A percentile compares a stretch with the other conserved stretches of the same genome.
Evolutionary conservation across 176 grass and related monocot species (phyloP).

Genomic region (Oryza nivara): DNA sequence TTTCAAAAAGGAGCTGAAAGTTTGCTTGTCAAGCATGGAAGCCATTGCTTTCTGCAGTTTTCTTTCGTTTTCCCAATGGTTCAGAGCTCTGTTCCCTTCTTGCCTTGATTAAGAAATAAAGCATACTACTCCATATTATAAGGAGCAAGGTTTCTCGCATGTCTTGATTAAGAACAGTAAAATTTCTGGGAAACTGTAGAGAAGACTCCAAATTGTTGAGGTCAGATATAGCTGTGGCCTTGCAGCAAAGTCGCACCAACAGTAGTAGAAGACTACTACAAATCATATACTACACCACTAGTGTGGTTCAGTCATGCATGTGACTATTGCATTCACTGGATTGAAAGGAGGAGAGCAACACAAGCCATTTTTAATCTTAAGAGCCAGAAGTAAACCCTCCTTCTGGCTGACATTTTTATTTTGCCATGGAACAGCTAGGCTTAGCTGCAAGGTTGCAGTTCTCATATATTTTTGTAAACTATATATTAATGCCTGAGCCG

Average conservation of each 20-base stretch:
- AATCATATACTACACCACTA: neutral
- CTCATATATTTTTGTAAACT: neutral
- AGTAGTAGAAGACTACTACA: neutral
- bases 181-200: neutral
- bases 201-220: neutral
- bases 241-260: slow-evolving; percentile 3
- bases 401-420: neutral
- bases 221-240: slow-evolving; percentile 8
- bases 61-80: neutral
- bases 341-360: neutral
- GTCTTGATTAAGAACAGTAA: neutral
- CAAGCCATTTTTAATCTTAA: neutral
- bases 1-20: neutral
- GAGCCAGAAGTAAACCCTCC: neutral
- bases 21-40: slow-evolving; percentile 22
- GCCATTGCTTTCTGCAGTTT: slow-evolving; percentile 21
- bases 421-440: neutral
- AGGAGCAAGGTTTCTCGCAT: neutral
- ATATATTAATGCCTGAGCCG: neutral
- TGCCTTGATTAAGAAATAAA: neutral
- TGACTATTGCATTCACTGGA: neutral
- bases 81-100: neutral
- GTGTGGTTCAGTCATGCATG: neutral
- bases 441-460: neutral
- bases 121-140: neutral